Evolutionary conservation across 768 basidiomycete genomes (phyloP).

Genomic region (Trametes sanguinea): DNA sequence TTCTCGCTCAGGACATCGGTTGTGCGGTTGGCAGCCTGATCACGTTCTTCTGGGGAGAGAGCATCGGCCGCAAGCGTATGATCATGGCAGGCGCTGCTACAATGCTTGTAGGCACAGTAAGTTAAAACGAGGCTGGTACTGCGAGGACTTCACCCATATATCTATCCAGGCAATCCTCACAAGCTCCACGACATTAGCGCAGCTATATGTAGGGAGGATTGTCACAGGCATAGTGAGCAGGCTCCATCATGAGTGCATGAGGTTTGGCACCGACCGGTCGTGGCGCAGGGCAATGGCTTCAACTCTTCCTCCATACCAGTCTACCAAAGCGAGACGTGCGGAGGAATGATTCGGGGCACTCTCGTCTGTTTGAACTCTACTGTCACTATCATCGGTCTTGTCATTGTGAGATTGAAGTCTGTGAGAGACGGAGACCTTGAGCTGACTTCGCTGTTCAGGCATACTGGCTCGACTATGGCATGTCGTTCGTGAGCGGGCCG

Average conservation of each 20-base stretch:
- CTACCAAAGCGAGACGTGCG: conserved; percentile 44
- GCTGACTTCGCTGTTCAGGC: conserved; percentile 31
- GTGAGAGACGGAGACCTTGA: not conserved
- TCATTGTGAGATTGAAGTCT: conserved; percentile 32
- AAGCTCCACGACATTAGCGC: conserved; percentile 42
- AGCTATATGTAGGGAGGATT: conserved; percentile 41
- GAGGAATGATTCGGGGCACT: conserved; percentile 38
- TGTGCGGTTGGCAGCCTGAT: conserved; percentile 41
- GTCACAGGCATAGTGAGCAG: conserved; percentile 39
- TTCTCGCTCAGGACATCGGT: conserved; percentile 38
- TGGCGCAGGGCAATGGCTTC: conserved; percentile 40
- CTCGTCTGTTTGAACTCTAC: conserved; percentile 42
- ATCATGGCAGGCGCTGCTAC: conserved; percentile 40
- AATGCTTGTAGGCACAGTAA: conserved; percentile 43
- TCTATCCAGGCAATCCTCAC: conserved; percentile 37
- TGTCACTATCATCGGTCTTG: conserved; percentile 42
- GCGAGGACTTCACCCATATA: not conserved
- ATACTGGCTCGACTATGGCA: conserved; percentile 45
- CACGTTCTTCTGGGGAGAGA: conserved; percentile 42
- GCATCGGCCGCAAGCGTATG: conserved; percentile 41
- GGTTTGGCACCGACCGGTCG: not conserved
- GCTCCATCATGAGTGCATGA: not conserved
- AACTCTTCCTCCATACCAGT: conserved; percentile 45
- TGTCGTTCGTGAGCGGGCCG: conserved; percentile 38
- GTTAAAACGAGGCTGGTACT: not conserved